Evolutionary conservation across 78 protist genomes (phyloP).

Genomic region (Dictyostelium intermedium): DNA sequence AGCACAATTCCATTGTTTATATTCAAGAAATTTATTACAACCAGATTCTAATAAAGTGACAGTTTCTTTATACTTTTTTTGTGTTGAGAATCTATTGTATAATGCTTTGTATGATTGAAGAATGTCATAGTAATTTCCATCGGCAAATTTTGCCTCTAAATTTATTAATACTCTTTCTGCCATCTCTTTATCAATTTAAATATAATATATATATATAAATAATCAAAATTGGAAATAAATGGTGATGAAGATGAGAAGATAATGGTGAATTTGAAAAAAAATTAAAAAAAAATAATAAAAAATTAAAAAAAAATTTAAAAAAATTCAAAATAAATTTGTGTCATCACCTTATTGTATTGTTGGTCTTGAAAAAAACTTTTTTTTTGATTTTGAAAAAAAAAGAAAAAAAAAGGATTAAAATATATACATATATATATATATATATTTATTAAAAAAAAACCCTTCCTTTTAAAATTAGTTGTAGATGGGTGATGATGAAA

Average conservation of each 20-base stretch:
- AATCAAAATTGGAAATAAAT: neutral
- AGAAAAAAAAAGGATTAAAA: neutral
- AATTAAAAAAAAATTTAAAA: neutral
- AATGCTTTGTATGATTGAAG: slow-evolving; percentile 71
- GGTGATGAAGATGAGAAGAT: neutral
- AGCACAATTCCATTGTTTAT: slow-evolving; percentile 70
- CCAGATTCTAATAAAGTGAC: slow-evolving; percentile 39
- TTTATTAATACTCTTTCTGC: slow-evolving; percentile 40
- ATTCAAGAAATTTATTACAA: slow-evolving; percentile 27
- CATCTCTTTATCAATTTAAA: neutral
- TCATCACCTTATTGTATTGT: too few species aligned
- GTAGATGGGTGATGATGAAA: neutral
- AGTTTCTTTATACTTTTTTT: slow-evolving; percentile 52
- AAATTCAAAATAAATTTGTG: neutral
- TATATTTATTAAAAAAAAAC: neutral
- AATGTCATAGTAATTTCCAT: slow-evolving; percentile 75
- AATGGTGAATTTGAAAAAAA: neutral
- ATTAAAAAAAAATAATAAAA: neutral
- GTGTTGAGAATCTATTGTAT: slow-evolving; percentile 58
- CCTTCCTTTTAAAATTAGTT: neutral
- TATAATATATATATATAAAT: neutral
- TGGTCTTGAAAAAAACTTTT: too few species aligned
- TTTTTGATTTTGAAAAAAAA: neutral
- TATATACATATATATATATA: too few species aligned
- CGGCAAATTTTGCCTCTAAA: slow-evolving; percentile 44